A percentile compares a stretch with the other conserved stretches of the same genome.
phyloP scores from a whole-genome alignment of 164 flowering plant genomes.

The Magnolia kwangsiensis region DNA sequence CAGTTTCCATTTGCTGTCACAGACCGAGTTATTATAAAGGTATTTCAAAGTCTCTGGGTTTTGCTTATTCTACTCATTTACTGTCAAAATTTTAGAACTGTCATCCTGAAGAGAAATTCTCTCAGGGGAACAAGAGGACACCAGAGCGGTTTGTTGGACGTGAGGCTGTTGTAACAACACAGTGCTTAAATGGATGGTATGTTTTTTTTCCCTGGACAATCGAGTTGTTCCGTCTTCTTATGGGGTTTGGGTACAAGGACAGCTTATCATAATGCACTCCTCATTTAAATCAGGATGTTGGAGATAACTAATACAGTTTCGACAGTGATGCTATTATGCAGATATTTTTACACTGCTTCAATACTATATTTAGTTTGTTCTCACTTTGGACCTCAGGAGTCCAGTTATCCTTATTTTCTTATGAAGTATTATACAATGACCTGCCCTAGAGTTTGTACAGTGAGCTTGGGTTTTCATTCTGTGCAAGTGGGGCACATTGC shows the following conservation, averaged over 20 bases:
- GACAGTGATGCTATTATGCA: too few species aligned
- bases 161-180: constrained; percentile 90
- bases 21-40: constrained; percentile 89
- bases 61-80: constrained; percentile 1
- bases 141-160: constrained; percentile 94
- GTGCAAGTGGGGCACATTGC: too few species aligned
- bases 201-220: constrained; percentile 9
- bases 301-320: too few species aligned
- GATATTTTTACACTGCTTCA: too few species aligned
- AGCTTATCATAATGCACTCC: neutral
- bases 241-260: neutral
- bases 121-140: constrained; percentile 93
- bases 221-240: too few species aligned
- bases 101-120: neutral
- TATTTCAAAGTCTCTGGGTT: constrained; percentile 13
- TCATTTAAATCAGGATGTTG: neutral
- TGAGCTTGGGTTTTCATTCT: too few species aligned
- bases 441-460: too few species aligned
- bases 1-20: constrained; percentile 87
- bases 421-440: too few species aligned
- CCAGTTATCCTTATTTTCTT: too few species aligned
- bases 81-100: neutral
- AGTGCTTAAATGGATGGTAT: constrained; percentile 98
- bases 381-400: too few species aligned
- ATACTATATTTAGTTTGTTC: too few species aligned